A percentile compares a stretch with the other conserved stretches of the same genome.
phyloP scores from a whole-genome alignment of 305 asterid genomes.

The Fraxinus angustifolia region DNA sequence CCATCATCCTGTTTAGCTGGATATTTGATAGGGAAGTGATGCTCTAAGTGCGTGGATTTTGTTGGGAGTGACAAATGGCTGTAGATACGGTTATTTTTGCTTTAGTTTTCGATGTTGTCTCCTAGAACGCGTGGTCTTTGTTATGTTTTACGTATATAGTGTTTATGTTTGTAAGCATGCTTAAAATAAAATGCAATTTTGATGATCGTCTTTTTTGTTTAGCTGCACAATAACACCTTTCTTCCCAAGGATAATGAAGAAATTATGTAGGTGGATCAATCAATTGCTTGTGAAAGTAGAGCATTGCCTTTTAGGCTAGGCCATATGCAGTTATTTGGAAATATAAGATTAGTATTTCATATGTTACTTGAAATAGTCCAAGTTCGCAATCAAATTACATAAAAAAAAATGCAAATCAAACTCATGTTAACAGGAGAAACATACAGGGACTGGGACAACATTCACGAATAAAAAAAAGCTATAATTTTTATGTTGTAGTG shows the following conservation, averaged over 20 bases:
- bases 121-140: not conserved
- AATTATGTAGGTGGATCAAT: not conserved
- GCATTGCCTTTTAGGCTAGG: not conserved
- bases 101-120: not conserved
- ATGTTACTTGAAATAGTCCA: not conserved
- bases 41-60: conserved; percentile 23
- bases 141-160: not conserved
- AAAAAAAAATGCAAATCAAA: not conserved
- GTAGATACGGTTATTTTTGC: not conserved
- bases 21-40: conserved; percentile 40
- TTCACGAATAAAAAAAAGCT: not conserved
- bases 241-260: not conserved
- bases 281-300: not conserved
- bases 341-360: not conserved
- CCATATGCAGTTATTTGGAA: not conserved
- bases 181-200: not conserved
- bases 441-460: not conserved
- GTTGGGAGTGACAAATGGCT: not conserved
- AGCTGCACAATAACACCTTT: not conserved
- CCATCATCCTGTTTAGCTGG: conserved; percentile 45
- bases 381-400: not conserved
- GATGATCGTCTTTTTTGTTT: not conserved
- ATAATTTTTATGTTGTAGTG: not conserved
- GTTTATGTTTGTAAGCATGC: too few species aligned
- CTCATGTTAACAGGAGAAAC: not conserved